Base-by-base conservation (phyloP, 78 protist species). In the Chrysochromulina parva region DNA sequence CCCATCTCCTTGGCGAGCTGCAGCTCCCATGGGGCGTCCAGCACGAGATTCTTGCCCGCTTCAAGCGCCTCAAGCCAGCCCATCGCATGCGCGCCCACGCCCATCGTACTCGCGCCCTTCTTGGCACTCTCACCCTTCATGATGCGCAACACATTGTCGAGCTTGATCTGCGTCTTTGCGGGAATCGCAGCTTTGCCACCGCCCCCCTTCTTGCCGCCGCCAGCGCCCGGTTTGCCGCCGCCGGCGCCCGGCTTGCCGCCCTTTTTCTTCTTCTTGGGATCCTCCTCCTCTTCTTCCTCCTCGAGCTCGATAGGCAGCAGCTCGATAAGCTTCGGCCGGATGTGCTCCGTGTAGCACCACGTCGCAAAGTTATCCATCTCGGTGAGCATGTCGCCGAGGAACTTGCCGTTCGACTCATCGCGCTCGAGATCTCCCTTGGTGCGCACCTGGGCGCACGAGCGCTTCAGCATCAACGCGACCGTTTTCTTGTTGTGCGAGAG, bases 61-160 rank as follows among this genome's bases (percentile, higher is more conserved):
- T 78, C 57, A 14, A 78, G 86, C 60, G 58, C 86, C 62, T 78
- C 86, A 62, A 78, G 86, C 86, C 86, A 78, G 86, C 86, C 86
- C 19, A 78, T 11, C 62, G 86, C 38, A 17, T 11, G 2, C 19
- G 50, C 86, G 62, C 86, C 86, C 38, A 78, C 57, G 20, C 10
- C 24, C 7, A 58, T 53, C 62, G 47, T 24, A 16, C 4, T 11
- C 50, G 13, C 14, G 19, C 1, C 10, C 13, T 6, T 9, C 62
- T 78, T 52, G 1, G 86, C 86, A 14, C 48, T 5, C 86, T 78
- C 86, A 28, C 86, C 86, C 53, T 20, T 17, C 86, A 78, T 78
- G 86, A 78, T 78, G 62, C 86, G 86, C 86, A 78, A 22, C 16
- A 78, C 59, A 14, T 78, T 78, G 86, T 78, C 86, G 48, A 78